Base-by-base conservation (phyloP, 164 flowering plant species). In the Platanus orientalis region DNA sequence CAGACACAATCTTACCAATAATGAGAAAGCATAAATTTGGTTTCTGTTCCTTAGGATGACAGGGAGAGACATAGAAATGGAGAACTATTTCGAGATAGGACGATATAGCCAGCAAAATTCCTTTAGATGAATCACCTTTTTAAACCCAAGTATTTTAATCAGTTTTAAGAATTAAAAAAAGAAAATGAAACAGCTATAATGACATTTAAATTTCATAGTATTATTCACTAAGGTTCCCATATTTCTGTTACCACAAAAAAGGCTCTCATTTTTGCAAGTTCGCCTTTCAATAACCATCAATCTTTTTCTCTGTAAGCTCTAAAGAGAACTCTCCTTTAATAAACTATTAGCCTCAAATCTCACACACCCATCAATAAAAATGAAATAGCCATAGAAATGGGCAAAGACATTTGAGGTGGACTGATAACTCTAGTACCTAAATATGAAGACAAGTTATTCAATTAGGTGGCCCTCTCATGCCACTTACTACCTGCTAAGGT, bases 1-100 rank as follows among this genome's bases (percentile, higher is more conserved):
- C 16, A 19, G 19, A 63, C 65, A 28, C 55, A 45, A 54, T 72
- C 68, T 57, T 66, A 39, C 69, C 61, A 44, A 64, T 55, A 45
- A 54, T 64, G 40, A 61, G 62, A 57, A 39, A 52, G 60, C 45
- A 64, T 58, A 45, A 49, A 13, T 19, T 61, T 19, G 44, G 26
- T 39, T 45, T 29, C 29, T 55, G 17, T 60, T 65, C 27, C 26
- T 23, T 60, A 58, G 49, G 62, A 54, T 59, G 48, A 61, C 20
- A 24, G 24, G 49, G 51, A 34, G 53, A 42, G 65, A 55, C 24
- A 61, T n/a, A 28, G 40, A 30, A 51, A 58, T 48, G 34, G 32
- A 24, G 65, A 50, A 21, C 1, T 28, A 25, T 57, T 57, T 32
- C 25, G 19, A 44, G 21, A 47, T 32, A 27, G 57, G 14, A 13